Evolutionary conservation across 345 rosid genomes (phyloP).

Genomic region (Eucalyptus victrix): DNA sequence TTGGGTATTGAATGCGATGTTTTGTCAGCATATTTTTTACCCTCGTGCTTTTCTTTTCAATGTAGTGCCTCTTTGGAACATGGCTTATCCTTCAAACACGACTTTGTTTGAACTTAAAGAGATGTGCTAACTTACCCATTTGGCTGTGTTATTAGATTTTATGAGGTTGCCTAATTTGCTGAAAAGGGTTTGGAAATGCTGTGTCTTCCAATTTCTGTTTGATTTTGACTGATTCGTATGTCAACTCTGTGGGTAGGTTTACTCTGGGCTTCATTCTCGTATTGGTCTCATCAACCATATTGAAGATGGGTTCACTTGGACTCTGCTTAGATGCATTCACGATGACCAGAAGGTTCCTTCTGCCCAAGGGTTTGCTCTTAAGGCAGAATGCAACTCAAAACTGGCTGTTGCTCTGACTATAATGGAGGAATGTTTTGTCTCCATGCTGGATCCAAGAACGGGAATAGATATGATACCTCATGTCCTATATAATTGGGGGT

Average conservation of each 20-base stretch:
- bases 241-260: slow-evolving; percentile 26
- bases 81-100: not conserved
- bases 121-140: not conserved
- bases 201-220: not conserved
- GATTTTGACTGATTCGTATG: not conserved
- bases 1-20: not conserved
- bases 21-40: not conserved
- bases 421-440: slow-evolving; percentile 90
- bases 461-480: slow-evolving; percentile 95
- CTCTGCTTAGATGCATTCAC: slow-evolving; percentile 66
- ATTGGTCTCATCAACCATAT: slow-evolving; percentile 47
- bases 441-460: slow-evolving; percentile 93
- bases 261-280: slow-evolving; percentile 59
- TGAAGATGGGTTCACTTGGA: slow-evolving; percentile 65
- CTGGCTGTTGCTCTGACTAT: slow-evolving; percentile 83
- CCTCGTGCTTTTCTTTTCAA: not conserved
- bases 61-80: not conserved
- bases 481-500: slow-evolving; percentile 88
- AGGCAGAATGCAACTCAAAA: slow-evolving; percentile 93
- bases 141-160: not conserved
- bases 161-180: not conserved
- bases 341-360: slow-evolving; percentile 78
- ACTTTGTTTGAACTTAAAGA: not conserved
- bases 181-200: not conserved
- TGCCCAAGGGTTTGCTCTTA: slow-evolving; percentile 56